These are phyloP conservation scores for Tricholoma matsutake DNA, from an alignment of 768 basidiomycete species.

Conservation along the genomic window DNA sequence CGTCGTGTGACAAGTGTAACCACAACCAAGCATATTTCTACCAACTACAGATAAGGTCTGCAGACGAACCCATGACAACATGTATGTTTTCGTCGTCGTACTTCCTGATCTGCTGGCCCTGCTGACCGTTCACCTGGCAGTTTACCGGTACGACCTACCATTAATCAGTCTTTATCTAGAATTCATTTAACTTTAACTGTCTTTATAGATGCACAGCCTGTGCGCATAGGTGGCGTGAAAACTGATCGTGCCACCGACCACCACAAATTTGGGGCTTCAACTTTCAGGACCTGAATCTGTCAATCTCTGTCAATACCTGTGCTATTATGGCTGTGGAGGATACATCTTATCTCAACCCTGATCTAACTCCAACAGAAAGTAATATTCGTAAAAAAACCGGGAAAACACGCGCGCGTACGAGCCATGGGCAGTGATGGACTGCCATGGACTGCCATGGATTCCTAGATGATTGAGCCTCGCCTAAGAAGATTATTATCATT, in stretches of 20 bases:
- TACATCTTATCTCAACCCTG: too few species aligned
- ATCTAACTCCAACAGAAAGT: too few species aligned
- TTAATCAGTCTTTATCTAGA: neutral
- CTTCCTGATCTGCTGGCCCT: neutral
- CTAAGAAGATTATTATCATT: too few species aligned
- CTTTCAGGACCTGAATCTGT: neutral
- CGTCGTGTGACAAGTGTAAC: constrained; percentile 77
- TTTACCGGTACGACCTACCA: constrained; percentile 52
- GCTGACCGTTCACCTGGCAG: constrained; percentile 27
- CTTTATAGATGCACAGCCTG: constrained; percentile 1
- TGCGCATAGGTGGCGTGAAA: constrained; percentile 4
- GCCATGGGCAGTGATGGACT: too few species aligned
- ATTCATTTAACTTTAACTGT: neutral
- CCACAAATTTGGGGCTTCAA: too few species aligned
- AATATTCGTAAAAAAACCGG: too few species aligned
- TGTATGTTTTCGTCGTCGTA: constrained; percentile 34
- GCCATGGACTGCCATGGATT: too few species aligned
- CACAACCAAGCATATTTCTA: constrained; percentile 86
- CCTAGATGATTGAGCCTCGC: too few species aligned
- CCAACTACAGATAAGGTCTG: constrained; percentile 93
- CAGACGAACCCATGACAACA: constrained; percentile 87
- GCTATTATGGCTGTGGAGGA: too few species aligned
- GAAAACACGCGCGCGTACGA: too few species aligned
- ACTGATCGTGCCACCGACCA: neutral
- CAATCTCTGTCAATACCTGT: too few species aligned